A percentile compares a stretch with the other conserved stretches of the same genome.
These are phyloP conservation scores for Colletotrichum sp. DNA, from an alignment of 2,329 filamentous ascomycete genomes.

Conservation along the genomic window DNA sequence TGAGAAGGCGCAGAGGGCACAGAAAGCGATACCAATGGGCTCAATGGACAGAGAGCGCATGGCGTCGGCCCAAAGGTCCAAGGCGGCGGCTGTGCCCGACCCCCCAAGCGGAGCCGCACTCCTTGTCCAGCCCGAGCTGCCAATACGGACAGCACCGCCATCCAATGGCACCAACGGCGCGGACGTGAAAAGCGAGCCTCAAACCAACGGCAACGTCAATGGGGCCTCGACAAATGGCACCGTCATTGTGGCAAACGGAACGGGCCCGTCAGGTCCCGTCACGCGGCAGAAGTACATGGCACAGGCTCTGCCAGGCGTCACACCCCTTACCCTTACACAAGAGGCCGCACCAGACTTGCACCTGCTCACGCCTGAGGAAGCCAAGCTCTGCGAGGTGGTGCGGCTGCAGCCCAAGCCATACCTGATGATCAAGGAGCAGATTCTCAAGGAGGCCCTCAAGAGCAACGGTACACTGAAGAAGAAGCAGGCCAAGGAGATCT, in stretches of 20 bases:
- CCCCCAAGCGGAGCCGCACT: slow-evolving; percentile 76
- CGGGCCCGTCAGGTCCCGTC: slow-evolving; percentile 28
- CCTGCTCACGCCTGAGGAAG: slow-evolving; percentile 82
- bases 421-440: slow-evolving; percentile 88
- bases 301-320: slow-evolving; percentile 64
- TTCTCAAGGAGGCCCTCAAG: slow-evolving; percentile 91
- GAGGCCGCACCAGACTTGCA: slow-evolving; percentile 85
- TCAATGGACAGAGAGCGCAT: slow-evolving; percentile 84
- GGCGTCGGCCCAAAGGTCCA: slow-evolving; percentile 72
- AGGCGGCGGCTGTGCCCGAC: slow-evolving; percentile 68
- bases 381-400: slow-evolving; percentile 83
- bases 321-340: slow-evolving; percentile 71
- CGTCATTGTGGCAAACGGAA: slow-evolving; percentile 42
- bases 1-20: slow-evolving; percentile 80
- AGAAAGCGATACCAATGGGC: slow-evolving; percentile 73
- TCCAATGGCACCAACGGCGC: slow-evolving; percentile 30
- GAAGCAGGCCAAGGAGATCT: slow-evolving; percentile 90
- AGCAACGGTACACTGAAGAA: slow-evolving; percentile 89
- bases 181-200: slow-evolving; percentile 59
- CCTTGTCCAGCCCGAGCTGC: slow-evolving; percentile 80
- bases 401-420: slow-evolving; percentile 94
- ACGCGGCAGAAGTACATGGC: slow-evolving; percentile 58
- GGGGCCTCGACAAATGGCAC: slow-evolving; percentile 46
- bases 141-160: slow-evolving; percentile 57
- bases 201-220: slow-evolving; percentile 59